Evolutionary conservation across 2,329 filamentous ascomycete genomes (phyloP), one percentile per base, ranked within the genome.

Genomic region (Diaporthe citriasiana): DNA sequence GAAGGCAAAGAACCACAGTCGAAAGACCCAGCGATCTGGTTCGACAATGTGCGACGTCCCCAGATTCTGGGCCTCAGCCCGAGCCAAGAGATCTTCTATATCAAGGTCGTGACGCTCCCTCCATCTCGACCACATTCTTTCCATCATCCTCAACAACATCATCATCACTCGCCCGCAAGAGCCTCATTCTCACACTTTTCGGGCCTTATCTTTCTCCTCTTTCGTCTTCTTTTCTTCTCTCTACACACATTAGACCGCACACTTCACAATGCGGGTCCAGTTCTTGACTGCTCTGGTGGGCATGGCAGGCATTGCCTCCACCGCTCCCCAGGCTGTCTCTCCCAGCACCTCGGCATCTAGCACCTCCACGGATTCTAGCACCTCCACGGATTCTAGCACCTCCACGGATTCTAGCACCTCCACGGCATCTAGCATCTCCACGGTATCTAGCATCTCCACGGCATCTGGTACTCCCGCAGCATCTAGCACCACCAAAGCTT

Each of bases 271-370:
- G 57, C 57, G 40, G 30, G 8, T 6, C 25, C 1, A 33, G 25
- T 47, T 63, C 17, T 45, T 63, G 5, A 47, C 40, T 33, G 40
- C 40, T 22, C 59, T 63, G 25, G 25, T 22, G 40, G 40, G 59
- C 59, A 9, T 63, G 40, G 40, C 40, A 63, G 38, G 40, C 40
- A 63, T 47, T 47, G 40, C 40, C 40, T 63, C 59, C 33, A 17
- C 59, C n/a, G 59, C 40, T 57, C 55, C 55, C 55, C 55, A 15
- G 27, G 33, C 27, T 15, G 55, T 17, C 15, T 2, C 5, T 38
- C 38, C 38, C 2, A 2, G 2, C 2, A 10, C 6, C 7, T 12
- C 38, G 33, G 9, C 33, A 35, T 35, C 33, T 35, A 35, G 33
- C 38, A 38, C 33, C 9, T 35, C 33, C 5, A 5, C 33, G 5